Conservation (phyloP, 2,329 filamentous ascomycete species). For the Calonectria honghensis region DNA sequence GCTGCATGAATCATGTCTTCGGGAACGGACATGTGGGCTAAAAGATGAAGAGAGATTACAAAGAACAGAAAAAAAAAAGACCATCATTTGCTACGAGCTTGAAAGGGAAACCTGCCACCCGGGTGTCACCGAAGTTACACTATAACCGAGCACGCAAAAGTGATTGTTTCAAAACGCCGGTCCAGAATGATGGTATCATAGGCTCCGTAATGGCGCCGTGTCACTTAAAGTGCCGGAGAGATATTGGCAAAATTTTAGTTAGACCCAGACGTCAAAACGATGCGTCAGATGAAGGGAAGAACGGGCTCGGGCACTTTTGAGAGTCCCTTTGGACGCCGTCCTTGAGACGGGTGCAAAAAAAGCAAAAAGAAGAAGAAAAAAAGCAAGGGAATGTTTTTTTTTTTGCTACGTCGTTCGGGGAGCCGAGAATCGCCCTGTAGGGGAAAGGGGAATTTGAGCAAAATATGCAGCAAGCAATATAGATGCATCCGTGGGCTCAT, state of each 20-base stretch:
- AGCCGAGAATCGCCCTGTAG: neutral
- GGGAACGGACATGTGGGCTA: conserved; percentile 23
- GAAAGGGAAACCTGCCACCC: neutral
- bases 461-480: conserved; percentile 4
- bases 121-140: conserved; percentile 11
- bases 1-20: conserved; percentile 43
- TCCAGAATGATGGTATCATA: neutral
- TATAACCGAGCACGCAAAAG: conserved; percentile 1
- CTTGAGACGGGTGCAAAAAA: neutral
- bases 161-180: conserved; percentile 21
- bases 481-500: conserved; percentile 4
- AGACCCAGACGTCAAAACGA: conserved; percentile 1
- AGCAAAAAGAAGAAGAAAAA: neutral
- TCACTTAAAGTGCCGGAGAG: conserved; percentile 11
- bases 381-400: too few species aligned
- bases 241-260: neutral
- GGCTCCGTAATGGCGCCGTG: conserved; percentile 24
- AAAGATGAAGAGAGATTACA: conserved; percentile 30
- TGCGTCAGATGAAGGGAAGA: neutral
- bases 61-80: conserved; percentile 18
- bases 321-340: neutral
- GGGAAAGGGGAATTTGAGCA: neutral
- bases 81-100: conserved; percentile 16
- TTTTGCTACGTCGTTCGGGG: neutral
- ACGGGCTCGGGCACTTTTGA: neutral